Base-by-base conservation (phyloP, 2,329 filamentous ascomycete species). In the Aspergillus novoparasiticus region DNA sequence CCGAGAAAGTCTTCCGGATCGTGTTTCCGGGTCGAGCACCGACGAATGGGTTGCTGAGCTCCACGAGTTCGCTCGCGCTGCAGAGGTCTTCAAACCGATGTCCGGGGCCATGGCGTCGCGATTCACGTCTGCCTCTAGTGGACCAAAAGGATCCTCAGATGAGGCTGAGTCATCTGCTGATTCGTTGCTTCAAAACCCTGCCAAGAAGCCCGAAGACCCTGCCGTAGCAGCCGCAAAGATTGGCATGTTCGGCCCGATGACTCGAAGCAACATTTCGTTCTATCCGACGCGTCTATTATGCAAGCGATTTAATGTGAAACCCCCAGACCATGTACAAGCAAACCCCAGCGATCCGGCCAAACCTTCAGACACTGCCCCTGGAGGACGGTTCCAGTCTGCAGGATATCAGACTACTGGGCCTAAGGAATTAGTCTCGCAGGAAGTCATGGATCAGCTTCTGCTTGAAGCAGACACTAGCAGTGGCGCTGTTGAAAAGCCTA, bases 241-340 rank as follows among this genome's bases (percentile, higher is more conserved):
- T 74, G 93, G 93, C 62, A 97, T 98, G 93, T 97, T 94, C 78
- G 95, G 95, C 1, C 85, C 88, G 16, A 86, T 98, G 87, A 99
- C 95, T 3, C 85, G 95, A 65, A 87, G 84, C 26, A 82, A 84
- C 0, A 77, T 86, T 9, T 86, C 89, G 5, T 98, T 97, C 77
- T 89, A 89, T 69, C 95, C 95, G 0, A 89, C 90, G 1, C 84
- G 93, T 60, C 79, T 99, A 46, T 79, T 98, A n/a, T 98, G 94
- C 80, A 99, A 98, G 76, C 86, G 95, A 10, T 97, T 99, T 79
- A 93, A 93, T 69, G 90, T 98, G n/a, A 88, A 85, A 64, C 87
- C 90, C 10, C 93, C 94, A 0, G 84, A 85, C 11, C 86, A 93
- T 75, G 87, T 90, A 36, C 85, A 86, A 70, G 79, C 83, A 39